A percentile compares a stretch with the other conserved stretches of the same genome.
Conservation (phyloP, 441 rosid species). For the Adansonia grandidieri region DNA sequence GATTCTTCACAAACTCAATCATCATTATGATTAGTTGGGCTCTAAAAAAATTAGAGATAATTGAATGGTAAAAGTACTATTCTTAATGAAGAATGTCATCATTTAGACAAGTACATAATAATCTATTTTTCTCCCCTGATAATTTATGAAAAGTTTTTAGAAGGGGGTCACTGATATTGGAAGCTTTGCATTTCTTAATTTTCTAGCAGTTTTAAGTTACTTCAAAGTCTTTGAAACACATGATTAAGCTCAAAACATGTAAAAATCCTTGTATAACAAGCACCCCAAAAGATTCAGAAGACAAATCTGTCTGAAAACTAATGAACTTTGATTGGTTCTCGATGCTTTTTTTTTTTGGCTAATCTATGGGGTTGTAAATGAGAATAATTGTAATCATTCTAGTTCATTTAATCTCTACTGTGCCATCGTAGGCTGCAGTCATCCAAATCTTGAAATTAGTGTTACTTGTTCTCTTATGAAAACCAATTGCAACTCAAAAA, state of each 20-base stretch:
- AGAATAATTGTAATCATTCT: background rate
- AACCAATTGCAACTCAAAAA: conserved; percentile 17
- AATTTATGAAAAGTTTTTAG: conserved; percentile 28
- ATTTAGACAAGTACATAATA: conserved; percentile 28
- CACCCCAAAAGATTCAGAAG: background rate
- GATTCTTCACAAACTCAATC: conserved; percentile 37
- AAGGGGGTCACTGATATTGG: conserved; percentile 18
- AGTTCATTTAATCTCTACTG: background rate
- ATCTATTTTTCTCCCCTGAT: conserved; percentile 22
- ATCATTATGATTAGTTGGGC: conserved; percentile 49
- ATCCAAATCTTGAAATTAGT: background rate
- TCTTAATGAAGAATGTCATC: conserved; percentile 29
- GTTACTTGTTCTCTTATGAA: background rate
- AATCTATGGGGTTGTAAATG: background rate
- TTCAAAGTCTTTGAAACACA: background rate
- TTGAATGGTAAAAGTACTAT: conserved; percentile 32
- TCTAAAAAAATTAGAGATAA: conserved; percentile 46
- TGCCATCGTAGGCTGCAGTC: background rate
- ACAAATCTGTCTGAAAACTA: background rate
- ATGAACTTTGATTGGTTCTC: background rate
- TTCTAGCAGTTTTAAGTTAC: background rate
- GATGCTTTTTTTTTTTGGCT: background rate
- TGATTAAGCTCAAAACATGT: background rate
- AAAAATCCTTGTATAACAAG: background rate
- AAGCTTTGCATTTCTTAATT: background rate